Conservation (phyloP, 345 rosid species). For the Boechera stricta region DNA sequence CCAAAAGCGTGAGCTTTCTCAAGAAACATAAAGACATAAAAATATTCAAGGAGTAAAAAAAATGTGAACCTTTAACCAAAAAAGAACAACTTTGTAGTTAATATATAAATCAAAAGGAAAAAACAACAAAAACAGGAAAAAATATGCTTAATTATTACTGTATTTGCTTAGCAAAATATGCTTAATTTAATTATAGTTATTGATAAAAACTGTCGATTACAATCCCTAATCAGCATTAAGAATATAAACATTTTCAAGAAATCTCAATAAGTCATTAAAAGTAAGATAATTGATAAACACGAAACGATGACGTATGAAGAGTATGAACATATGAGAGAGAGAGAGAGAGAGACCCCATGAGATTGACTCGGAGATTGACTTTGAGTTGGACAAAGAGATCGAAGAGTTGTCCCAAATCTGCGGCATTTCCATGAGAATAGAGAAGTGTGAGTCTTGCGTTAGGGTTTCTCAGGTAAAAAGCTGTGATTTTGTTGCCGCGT, state of each 20-base stretch:
- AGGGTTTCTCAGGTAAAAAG: constrained; percentile 83
- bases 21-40: constrained; percentile 25
- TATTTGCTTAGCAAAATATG: neutral
- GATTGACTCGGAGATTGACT: constrained; percentile 94
- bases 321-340: constrained; percentile 16
- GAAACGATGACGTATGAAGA: constrained; percentile 5
- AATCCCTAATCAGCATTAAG: neutral
- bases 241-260: constrained; percentile 17
- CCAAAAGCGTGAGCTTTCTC: constrained; percentile 46
- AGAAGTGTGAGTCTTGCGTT: constrained; percentile 91
- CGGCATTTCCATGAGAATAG: constrained; percentile 98
- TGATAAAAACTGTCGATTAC: neutral
- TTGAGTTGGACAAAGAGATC: constrained; percentile 98
- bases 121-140: neutral
- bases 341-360: constrained; percentile 76
- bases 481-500: constrained; percentile 83
- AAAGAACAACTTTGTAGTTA: neutral
- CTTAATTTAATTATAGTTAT: neutral
- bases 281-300: neutral
- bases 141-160: neutral
- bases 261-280: neutral
- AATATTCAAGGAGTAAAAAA: constrained; percentile 1
- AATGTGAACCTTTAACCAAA: constrained; percentile 22
- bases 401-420: constrained; percentile 98
- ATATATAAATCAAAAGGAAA: neutral